phyloP scores from a whole-genome alignment of 2,329 filamentous ascomycete species.

The Pseudomassariella vexata region DNA sequence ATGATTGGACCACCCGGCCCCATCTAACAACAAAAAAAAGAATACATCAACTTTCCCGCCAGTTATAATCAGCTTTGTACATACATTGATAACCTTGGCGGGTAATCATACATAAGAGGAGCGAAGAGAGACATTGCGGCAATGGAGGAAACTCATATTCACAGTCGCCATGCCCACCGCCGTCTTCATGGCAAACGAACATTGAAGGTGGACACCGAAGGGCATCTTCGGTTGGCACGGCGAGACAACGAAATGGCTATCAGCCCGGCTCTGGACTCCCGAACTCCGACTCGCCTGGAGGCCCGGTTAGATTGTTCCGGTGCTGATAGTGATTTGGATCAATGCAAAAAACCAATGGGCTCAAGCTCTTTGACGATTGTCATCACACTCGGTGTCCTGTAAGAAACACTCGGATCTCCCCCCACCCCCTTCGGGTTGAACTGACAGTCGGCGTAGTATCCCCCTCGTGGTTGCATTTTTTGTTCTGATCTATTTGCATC shows the following conservation, averaged over 20 bases:
- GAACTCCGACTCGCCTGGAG: too few relatives aligned
- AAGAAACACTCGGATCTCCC: constrained; percentile 33
- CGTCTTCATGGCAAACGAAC: constrained; percentile 14
- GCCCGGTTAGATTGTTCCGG: too few relatives aligned
- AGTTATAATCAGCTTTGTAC: too few relatives aligned
- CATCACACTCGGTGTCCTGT: constrained; percentile 66
- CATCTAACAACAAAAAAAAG: too few relatives aligned
- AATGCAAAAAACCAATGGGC: constrained; percentile 56
- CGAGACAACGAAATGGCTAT: background rate
- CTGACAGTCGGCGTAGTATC: constrained; percentile 48
- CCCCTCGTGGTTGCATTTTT: constrained; percentile 63
- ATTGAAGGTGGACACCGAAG: constrained; percentile 9
- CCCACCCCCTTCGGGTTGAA: background rate
- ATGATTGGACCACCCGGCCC: too few relatives aligned
- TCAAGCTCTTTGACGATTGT: constrained; percentile 46
- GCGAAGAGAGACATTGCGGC: constrained; percentile 14
- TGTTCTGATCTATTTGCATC: constrained; percentile 72
- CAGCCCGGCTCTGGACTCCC: constrained; percentile 3
- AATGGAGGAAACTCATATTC: constrained; percentile 6
- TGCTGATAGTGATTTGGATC: constrained; percentile 25
- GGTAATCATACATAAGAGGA: too few relatives aligned
- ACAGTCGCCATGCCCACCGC: constrained; percentile 7
- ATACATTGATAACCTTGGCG: too few relatives aligned
- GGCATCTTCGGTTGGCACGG: constrained; percentile 8
- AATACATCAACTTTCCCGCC: too few relatives aligned